Conservation (phyloP, 306 rosid genomes). For the Cercis canadensis region DNA sequence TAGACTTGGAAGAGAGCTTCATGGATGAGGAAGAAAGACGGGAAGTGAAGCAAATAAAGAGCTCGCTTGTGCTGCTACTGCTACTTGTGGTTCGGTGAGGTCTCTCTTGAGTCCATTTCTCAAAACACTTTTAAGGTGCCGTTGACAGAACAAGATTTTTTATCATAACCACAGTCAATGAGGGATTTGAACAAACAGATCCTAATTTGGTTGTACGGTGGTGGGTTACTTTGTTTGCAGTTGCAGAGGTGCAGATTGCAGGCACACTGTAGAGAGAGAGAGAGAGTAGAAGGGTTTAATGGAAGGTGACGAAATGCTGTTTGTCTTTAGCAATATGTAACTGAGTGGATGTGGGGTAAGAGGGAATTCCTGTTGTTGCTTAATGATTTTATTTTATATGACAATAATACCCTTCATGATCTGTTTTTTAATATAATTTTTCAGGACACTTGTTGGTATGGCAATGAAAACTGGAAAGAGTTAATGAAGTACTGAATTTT, state of each 20-base stretch:
- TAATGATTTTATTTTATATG: not conserved
- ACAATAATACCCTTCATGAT: conserved; percentile 44
- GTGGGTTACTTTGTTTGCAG: not conserved
- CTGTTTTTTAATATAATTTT: not conserved
- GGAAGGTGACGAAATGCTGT: conserved; percentile 53
- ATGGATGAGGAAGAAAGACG: conserved; percentile 77
- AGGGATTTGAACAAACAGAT: not conserved
- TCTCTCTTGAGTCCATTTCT: conserved; percentile 60
- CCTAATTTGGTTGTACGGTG: conserved; percentile 34
- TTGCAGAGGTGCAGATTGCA: conserved; percentile 16
- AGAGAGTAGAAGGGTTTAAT: conserved; percentile 34
- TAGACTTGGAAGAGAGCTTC: conserved; percentile 86
- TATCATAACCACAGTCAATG: conserved; percentile 1
- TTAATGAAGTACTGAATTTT: too few species aligned
- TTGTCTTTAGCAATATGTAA: conserved; percentile 55
- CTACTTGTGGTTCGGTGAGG: conserved; percentile 50
- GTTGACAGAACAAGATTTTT: conserved; percentile 23
- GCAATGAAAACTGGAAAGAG: not conserved
- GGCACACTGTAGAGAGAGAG: not conserved
- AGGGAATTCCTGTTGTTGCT: too few species aligned
- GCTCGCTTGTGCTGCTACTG: conserved; percentile 59
- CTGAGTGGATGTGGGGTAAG: conserved; percentile 12
- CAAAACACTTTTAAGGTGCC: conserved; percentile 17
- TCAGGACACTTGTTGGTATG: too few species aligned
- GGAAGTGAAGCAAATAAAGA: conserved; percentile 78